Evolutionary conservation across 345 rosid species (phyloP).

Genomic region (Citrus medica): DNA sequence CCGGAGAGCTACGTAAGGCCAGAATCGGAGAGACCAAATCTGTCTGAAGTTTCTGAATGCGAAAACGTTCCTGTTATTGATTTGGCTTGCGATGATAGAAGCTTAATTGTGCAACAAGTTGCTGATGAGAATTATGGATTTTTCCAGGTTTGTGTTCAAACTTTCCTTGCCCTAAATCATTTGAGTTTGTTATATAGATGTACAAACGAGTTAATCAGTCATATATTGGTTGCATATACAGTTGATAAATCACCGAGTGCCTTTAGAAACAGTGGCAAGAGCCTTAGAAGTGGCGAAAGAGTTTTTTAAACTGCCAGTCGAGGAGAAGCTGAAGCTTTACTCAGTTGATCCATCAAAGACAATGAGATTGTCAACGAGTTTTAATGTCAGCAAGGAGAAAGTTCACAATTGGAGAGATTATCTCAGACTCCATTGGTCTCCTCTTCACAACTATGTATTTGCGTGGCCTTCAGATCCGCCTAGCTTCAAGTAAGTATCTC

Average conservation of each 20-base stretch:
- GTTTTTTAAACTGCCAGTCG: conserved; percentile 61
- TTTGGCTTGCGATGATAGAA: conserved; percentile 42
- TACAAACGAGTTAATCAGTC: neutral
- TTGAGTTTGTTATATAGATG: neutral
- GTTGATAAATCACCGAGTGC: conserved; percentile 70
- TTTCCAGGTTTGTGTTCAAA: conserved; percentile 49
- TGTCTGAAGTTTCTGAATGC: conserved; percentile 48
- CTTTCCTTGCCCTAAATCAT: neutral
- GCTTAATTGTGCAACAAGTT: conserved; percentile 37
- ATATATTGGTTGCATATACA: conserved; percentile 1
- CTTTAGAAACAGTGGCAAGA: conserved; percentile 27
- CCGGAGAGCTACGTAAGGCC: conserved; percentile 58
- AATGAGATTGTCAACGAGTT: conserved; percentile 75
- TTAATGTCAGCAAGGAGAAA: conserved; percentile 72
- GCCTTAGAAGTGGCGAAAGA: conserved; percentile 50
- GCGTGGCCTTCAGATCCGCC: conserved; percentile 88
- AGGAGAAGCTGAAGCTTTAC: conserved; percentile 78
- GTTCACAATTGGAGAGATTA: conserved; percentile 83
- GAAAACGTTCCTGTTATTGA: conserved; percentile 66
- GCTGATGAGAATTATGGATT: conserved; percentile 50
- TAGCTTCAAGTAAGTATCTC: conserved; percentile 54
- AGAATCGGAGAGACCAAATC: conserved; percentile 59
- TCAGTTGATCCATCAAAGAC: conserved; percentile 86
- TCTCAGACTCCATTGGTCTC: conserved; percentile 75
- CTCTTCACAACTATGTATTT: conserved; percentile 52